Evolutionary conservation across 176 grass and related monocot species (phyloP), one percentile per base, ranked within the genome.

Genomic region (Musa troglodytarum): DNA sequence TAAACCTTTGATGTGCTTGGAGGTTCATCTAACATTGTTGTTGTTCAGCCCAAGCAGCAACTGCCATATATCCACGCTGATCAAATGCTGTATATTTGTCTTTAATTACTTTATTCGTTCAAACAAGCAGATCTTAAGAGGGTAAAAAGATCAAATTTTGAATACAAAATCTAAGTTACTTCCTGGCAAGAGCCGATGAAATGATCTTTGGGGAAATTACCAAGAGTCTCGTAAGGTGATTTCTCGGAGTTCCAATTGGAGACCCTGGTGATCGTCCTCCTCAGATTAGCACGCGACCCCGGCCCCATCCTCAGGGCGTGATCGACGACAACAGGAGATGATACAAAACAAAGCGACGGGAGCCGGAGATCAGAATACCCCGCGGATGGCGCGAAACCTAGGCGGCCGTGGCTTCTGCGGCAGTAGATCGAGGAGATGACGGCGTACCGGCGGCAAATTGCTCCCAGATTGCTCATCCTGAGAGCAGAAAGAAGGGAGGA

Each of bases 11-110:
- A 1, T 86, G 84, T 0, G 83, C 86, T 16, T 91, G 84, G 11
- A 94, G 76, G 15, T 86, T 99, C 88, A 99, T 84, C 84, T 92
- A 84, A 1, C 81, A 85, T 53, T 89, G 90, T 26, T 94, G 95
- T 66, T 99, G 95, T 80, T 99, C 95, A 68, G 90, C 88, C 90
- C 90, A 99, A 67, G 95, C 90, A 83, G 84, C 85, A 68, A 92
- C 84, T n/a, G 88, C 95, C 90, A 99, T 94, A 71, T 92, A 88
- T 57, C 95, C 88, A 49, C 88, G 86, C 68, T 92, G 87, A 83
- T 99, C 86, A 13, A 94, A 99, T 63, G 90, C 90, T 91, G 92
- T 68, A 88, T 69, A 69, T 92, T 94, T 82, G 89, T 99, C 80
- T 92, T 99, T 50, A 99, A 80, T 90, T 90, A 99, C 13, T 61